These are phyloP conservation scores for Amphibolis antarctica DNA, from an alignment of 106 monocot species.

Conservation along the genomic window DNA sequence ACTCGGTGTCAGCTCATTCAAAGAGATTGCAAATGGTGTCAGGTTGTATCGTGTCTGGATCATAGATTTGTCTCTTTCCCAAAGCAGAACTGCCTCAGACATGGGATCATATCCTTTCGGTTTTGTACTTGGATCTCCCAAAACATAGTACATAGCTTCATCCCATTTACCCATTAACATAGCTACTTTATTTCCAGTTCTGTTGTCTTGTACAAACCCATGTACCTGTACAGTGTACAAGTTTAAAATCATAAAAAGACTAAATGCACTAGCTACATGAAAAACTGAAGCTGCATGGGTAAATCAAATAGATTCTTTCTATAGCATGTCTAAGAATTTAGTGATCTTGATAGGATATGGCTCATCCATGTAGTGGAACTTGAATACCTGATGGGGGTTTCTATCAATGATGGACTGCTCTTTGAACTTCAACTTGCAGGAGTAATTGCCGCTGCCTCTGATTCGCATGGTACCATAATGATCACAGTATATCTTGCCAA, in stretches of 20 bases:
- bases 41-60: conserved; percentile 76
- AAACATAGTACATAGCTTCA: conserved; percentile 90
- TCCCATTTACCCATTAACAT: conserved; percentile 96
- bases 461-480: conserved; percentile 97
- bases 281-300: too few relatives aligned
- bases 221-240: conserved; percentile 41
- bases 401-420: conserved; percentile 93
- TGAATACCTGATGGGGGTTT: conserved; percentile 78
- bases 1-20: conserved; percentile 62
- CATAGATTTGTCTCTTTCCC: conserved; percentile 67
- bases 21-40: conserved; percentile 82
- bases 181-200: conserved; percentile 75
- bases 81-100: conserved; percentile 87
- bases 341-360: neutral
- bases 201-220: conserved; percentile 88
- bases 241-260: too few relatives aligned
- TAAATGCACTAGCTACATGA: too few relatives aligned
- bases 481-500: conserved; percentile 93
- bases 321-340: too few relatives aligned
- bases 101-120: conserved; percentile 89
- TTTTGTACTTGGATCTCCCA: conserved; percentile 75
- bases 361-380: neutral
- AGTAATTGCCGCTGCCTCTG: conserved; percentile 70
- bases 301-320: too few relatives aligned
- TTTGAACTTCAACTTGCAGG: conserved; percentile 93